Evolutionary conservation across 257 asterid genomes (phyloP), one percentile per base, ranked within the genome.

Genomic region (Solanum chaucha): DNA sequence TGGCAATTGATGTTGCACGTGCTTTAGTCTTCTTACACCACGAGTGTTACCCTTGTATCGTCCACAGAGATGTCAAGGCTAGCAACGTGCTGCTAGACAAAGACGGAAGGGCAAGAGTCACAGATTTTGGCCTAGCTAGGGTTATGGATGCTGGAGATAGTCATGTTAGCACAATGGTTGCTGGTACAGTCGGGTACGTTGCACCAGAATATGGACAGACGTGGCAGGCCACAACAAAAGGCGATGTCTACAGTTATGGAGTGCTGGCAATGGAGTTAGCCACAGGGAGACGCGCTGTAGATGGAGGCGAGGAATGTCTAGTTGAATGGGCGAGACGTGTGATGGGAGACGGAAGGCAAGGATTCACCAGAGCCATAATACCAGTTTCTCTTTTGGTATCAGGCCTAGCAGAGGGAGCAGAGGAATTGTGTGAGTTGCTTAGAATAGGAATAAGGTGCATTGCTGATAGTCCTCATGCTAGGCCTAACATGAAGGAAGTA

Each of bases 141-240:
- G 96, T 95, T 3, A 92, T 97, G 40, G 98, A 95, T 32, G 97
- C 88, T 1, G 99, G 94, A 17, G 95, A 88, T 9, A 97, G 94
- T 86, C 99, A 97, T 41, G 95, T 95, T n/a, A 97, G 98, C 93
- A 97, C 99, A 1, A 94, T 94, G 95, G 99, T 97, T 67, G 99
- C 99, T 0, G 99, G 99, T 36, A 97, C 99, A 5, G 91, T 97
- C 6, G 99, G 99, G 5, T 97, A 96, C n/a, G 99, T 97, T 24
- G 99, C 99, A 22, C 99, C 99, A 1, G 99, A 97, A 51, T 97
- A 97, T 17, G 98, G 98, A 34, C 99, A 97, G 86, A 92, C 95
- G 2, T 96, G 98, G 99, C 94, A 93, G 34, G 99, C 99, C 2
- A 95, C 99, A 0, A 97, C 99, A 0, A 97, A 97, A 36, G 99